Evolutionary conservation across 1,139 yeast species (phyloP).

Genomic region (Blastobotrys illinoisensis): DNA sequence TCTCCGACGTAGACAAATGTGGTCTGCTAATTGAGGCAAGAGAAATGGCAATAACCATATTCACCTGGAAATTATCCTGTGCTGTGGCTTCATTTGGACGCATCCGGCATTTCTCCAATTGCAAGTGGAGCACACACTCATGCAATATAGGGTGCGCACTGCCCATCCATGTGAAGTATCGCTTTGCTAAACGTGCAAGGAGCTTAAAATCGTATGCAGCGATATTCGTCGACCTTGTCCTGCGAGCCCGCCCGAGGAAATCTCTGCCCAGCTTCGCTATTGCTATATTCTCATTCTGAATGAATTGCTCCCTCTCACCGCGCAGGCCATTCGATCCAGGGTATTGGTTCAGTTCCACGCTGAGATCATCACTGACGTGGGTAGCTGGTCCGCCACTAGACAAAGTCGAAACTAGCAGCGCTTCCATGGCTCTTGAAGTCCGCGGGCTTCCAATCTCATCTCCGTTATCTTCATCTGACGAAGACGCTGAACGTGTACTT

Average conservation of each 20-base stretch:
- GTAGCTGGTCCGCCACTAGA: not conserved
- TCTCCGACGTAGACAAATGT: conserved; percentile 8
- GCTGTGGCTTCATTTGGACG: not conserved
- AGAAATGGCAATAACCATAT: conserved; percentile 8
- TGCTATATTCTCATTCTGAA: conserved; percentile 5
- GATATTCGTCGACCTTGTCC: conserved; percentile 3
- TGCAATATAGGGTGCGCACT: conserved; percentile 9
- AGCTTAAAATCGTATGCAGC: conserved; percentile 4
- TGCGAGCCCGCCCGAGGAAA: conserved; percentile 5
- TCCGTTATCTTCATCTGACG: not conserved
- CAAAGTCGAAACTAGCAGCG: not conserved
- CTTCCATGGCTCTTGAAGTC: conserved; percentile 1
- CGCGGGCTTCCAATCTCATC: not conserved
- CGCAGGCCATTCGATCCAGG: not conserved
- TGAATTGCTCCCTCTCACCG: conserved; percentile 4
- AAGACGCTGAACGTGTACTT: not conserved
- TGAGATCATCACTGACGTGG: conserved; percentile 1
- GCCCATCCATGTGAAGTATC: conserved; percentile 11
- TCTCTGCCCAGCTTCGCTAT: conserved; percentile 5
- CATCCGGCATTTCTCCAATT: conserved; percentile 2
- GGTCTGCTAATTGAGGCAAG: conserved; percentile 9
- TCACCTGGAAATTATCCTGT: conserved; percentile 3
- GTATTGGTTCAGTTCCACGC: not conserved
- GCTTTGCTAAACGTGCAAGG: conserved; percentile 5
- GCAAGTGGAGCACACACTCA: conserved; percentile 7